Percentiles rank a stretch among this genome's conserved stretches.
Evolutionary conservation across 495 filamentous ascomycete genomes (phyloP).

Genomic region (Penicillium goetzii): DNA sequence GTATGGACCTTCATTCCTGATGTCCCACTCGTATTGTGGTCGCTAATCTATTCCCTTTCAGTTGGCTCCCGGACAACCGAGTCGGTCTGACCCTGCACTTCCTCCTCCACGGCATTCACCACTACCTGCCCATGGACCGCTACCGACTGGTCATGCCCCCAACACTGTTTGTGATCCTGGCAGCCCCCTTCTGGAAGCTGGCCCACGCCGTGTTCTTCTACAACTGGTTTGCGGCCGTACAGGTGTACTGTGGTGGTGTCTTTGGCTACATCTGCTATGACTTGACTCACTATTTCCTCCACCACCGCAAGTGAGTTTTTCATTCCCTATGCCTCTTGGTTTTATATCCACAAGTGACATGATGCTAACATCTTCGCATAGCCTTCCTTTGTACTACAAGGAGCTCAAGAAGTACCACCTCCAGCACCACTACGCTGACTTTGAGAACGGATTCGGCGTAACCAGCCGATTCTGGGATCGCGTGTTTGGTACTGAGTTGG

Average conservation of each 20-base stretch:
- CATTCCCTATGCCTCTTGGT: no score
- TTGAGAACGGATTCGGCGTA: slow-evolving; percentile 96
- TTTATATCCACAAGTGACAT: neutral
- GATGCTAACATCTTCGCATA: slow-evolving; percentile 32
- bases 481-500: slow-evolving; percentile 86
- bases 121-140: slow-evolving; percentile 98
- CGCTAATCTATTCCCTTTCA: slow-evolving; percentile 36
- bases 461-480: slow-evolving; percentile 97
- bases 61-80: slow-evolving; percentile 89
- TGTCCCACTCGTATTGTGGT: neutral
- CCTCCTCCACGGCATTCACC: slow-evolving; percentile 94
- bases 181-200: slow-evolving; percentile 90
- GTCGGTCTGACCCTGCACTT: slow-evolving; percentile 91
- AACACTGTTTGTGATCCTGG: slow-evolving; percentile 80
- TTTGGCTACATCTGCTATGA: slow-evolving; percentile 98
- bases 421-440: slow-evolving; percentile 95
- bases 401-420: slow-evolving; percentile 96
- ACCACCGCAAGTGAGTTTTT: slow-evolving; percentile 79
- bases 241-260: slow-evolving; percentile 85
- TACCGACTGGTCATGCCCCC: slow-evolving; percentile 98
- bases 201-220: slow-evolving; percentile 83
- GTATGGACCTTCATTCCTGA: slow-evolving; percentile 54
- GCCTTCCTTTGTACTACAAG: slow-evolving; percentile 83
- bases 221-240: slow-evolving; percentile 78
- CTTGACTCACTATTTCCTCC: slow-evolving; percentile 98